Conservation (phyloP, 345 rosid species). For the Rubroshorea leprosula region DNA sequence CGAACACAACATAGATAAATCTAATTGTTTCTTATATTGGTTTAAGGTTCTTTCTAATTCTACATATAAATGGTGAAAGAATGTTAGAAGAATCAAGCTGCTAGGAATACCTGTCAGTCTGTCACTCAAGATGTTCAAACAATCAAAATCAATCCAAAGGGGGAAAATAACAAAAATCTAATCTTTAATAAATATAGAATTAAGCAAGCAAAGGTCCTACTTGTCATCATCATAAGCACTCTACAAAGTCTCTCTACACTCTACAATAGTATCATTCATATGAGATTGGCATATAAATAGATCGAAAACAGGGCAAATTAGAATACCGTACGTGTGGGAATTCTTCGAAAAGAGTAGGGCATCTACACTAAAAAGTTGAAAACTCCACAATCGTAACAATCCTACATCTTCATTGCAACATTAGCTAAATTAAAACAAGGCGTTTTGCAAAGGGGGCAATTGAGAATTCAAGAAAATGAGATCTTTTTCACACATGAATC, state of each 20-base stretch:
- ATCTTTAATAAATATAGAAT: no score
- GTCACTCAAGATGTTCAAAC: no score
- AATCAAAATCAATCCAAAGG: no score
- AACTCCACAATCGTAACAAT: not conserved
- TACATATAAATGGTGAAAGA: no score
- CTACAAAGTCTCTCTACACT: slow-evolving; percentile 76
- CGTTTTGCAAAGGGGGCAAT: not conserved
- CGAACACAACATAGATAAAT: no score
- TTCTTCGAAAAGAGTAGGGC: slow-evolving; percentile 83
- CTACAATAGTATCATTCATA: slow-evolving; percentile 61
- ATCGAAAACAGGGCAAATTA: slow-evolving; percentile 78
- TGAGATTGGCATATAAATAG: slow-evolving; percentile 51
- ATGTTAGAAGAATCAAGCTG: no score
- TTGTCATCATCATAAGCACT: slow-evolving; percentile 87
- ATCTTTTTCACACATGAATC: not conserved
- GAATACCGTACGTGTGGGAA: slow-evolving; percentile 78
- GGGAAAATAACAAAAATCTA: no score
- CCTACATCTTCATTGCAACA: not conserved
- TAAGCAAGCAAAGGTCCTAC: no score
- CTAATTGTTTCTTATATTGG: no score
- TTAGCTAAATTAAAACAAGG: not conserved
- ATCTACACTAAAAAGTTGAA: slow-evolving; percentile 38
- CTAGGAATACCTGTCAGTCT: no score
- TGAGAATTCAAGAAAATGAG: not conserved
- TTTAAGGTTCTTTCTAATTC: no score